Evolutionary conservation across 768 basidiomycete genomes (phyloP), one percentile per base, ranked within the genome.

Genomic region (Mycena haematopus): DNA sequence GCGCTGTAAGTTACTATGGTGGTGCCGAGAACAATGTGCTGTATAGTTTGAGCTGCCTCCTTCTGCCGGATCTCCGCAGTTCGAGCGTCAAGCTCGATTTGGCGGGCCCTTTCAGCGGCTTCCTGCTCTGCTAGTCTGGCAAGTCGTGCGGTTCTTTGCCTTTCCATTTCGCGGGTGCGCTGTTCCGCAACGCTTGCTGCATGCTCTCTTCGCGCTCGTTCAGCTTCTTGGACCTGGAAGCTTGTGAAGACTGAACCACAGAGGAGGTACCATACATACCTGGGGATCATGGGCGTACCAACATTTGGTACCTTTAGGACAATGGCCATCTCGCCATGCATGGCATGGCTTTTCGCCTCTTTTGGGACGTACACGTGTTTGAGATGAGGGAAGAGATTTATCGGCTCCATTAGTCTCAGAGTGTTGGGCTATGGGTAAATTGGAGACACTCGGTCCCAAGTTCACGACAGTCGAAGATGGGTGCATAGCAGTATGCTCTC

Each of bases 1-100:
- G 83, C 80, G 29, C 76, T 75, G 44, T 76, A 86, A 2, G 83
- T 83, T 21, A 84, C 79, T 44, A 86, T 72, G 46, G 78, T 80
- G n/a, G 78, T 75, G 8, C 79, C 81, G 21, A 76, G 75, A 17
- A 85, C 78, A n/a, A 83, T 63, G 52, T 77, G 77, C 56, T 73
- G 80, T 13, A 80, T 75, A 1, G 76, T 78, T 50, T 75, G 75
- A 4, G 74, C 67, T 6, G 83, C 84, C 31, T 85, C 83, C 57
- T 72, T 71, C 63, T 72, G 71, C 22, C 55, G 67, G 22, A 66
- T 63, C 52, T 74, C 70, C 2, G 56, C 68, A 35, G 50, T 46
- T n/a, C 62, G 69, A 55, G 65, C 65, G 58, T 63, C 66, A 24
- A 67, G 50, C 29, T 66, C 56, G 3, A 51, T 55, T 54, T 73